Evolutionary conservation across 2,329 filamentous ascomycete genomes (phyloP).

Genomic region (Bipolaris gigantea): DNA sequence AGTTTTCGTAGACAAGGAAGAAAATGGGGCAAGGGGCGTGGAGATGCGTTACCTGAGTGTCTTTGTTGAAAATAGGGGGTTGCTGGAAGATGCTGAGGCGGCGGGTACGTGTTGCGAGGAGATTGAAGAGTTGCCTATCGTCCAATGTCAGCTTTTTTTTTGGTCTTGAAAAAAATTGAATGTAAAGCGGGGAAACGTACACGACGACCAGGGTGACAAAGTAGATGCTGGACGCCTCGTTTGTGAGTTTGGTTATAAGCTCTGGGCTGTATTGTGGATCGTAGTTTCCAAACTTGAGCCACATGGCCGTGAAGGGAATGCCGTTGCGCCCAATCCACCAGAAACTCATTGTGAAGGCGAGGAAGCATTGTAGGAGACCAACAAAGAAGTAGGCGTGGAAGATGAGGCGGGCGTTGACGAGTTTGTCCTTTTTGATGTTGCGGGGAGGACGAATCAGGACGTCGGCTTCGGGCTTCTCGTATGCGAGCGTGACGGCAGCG

Average conservation of each 20-base stretch:
- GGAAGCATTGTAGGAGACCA: conserved; percentile 55
- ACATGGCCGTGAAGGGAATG: conserved; percentile 66
- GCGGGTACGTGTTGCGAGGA: conserved; percentile 67
- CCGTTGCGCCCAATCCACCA: conserved; percentile 50
- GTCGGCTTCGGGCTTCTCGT: conserved; percentile 76
- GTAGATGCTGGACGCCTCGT: conserved; percentile 72
- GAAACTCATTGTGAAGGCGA: conserved; percentile 51
- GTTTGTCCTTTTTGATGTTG: conserved; percentile 67
- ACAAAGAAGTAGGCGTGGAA: conserved; percentile 73
- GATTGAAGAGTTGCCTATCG: conserved; percentile 70
- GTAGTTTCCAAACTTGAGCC: conserved; percentile 56
- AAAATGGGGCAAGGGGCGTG: neutral
- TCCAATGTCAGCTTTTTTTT: conserved; percentile 8
- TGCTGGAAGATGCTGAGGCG: conserved; percentile 70
- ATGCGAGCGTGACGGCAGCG: conserved; percentile 67
- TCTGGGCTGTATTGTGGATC: conserved; percentile 29
- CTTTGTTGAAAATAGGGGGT: conserved; percentile 64
- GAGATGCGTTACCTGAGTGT: conserved; percentile 48
- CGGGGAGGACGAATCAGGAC: conserved; percentile 70
- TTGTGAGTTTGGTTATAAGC: conserved; percentile 53
- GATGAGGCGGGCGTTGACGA: conserved; percentile 74
- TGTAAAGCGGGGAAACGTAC: conserved; percentile 47
- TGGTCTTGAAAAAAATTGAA: neutral
- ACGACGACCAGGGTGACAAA: conserved; percentile 81
- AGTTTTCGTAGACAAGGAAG: neutral